Evolutionary conservation across 139 green algal species (phyloP).

Genomic region (Medakamo hakoo): DNA sequence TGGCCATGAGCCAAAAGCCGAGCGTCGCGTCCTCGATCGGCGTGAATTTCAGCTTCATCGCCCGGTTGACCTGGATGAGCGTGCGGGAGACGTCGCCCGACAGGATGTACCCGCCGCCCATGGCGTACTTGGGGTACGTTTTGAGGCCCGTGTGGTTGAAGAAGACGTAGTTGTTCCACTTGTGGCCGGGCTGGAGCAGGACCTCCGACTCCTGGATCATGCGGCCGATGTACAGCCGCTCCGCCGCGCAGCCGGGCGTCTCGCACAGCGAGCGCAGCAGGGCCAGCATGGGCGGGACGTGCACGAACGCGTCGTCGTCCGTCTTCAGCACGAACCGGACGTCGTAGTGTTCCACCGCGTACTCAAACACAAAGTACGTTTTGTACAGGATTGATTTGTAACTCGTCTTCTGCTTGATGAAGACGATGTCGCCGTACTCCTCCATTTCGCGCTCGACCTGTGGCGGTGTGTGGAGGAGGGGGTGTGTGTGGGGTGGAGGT

Average conservation of each 20-base stretch:
- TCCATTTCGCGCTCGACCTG: conserved; percentile 26
- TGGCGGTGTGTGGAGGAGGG: not conserved
- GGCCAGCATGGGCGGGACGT: conserved; percentile 16
- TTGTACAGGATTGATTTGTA: conserved; percentile 40
- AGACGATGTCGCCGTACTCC: conserved; percentile 23
- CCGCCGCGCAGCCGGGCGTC: conserved; percentile 10
- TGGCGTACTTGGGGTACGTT: conserved; percentile 31
- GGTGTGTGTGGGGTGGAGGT: too few relatives aligned
- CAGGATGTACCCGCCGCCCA: conserved; percentile 31
- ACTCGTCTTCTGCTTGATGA: conserved; percentile 28
- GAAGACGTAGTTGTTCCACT: conserved; percentile 33
- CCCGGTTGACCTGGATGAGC: conserved; percentile 19
- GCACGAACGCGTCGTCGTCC: conserved; percentile 35
- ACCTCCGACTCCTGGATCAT: conserved; percentile 25
- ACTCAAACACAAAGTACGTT: conserved; percentile 27
- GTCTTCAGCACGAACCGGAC: conserved; percentile 33
- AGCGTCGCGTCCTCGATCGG: conserved; percentile 36
- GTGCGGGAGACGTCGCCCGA: conserved; percentile 17
- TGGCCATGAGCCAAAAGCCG: conserved; percentile 32
- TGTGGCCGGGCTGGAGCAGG: conserved; percentile 28
- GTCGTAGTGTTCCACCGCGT: conserved; percentile 24
- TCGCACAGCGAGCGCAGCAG: conserved; percentile 24
- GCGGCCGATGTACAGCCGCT: conserved; percentile 30
- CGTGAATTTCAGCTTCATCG: conserved; percentile 28
- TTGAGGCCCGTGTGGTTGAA: conserved; percentile 31